Conservation (phyloP, 2,329 filamentous ascomycete species). For the Orbilia quercus region DNA sequence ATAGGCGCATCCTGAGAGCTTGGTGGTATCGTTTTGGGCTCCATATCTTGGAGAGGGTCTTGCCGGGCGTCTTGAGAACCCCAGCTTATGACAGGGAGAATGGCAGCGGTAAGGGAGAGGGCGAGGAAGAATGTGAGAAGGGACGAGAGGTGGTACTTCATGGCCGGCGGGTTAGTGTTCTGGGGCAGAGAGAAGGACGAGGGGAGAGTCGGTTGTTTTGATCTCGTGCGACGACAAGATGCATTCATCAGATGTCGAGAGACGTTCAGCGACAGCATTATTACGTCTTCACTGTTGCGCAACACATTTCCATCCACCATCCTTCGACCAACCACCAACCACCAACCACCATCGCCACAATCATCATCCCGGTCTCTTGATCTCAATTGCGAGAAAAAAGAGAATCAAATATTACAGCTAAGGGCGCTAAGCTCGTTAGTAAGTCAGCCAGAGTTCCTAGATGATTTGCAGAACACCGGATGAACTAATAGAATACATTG, state of each 20-base stretch:
- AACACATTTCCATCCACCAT: slow-evolving; percentile 7
- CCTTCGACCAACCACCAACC: no score
- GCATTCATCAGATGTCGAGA: no score
- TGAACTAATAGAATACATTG: no score
- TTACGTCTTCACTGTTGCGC: slow-evolving; percentile 27
- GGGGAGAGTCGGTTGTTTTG: neutral
- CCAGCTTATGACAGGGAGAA: slow-evolving; percentile 38
- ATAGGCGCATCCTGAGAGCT: slow-evolving; percentile 21
- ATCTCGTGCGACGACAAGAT: slow-evolving; percentile 36
- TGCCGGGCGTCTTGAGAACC: slow-evolving; percentile 31
- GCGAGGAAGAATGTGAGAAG: slow-evolving; percentile 28
- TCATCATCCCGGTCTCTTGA: no score
- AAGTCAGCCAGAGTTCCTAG: no score
- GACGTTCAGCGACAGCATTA: slow-evolving; percentile 1
- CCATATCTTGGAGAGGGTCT: slow-evolving; percentile 42
- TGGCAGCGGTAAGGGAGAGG: slow-evolving; percentile 28
- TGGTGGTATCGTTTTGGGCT: slow-evolving; percentile 22
- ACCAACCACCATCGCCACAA: no score
- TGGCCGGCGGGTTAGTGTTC: slow-evolving; percentile 3
- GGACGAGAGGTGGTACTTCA: slow-evolving; percentile 32
- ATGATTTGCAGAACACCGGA: no score
- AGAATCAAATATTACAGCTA: no score
- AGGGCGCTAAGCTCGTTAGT: no score
- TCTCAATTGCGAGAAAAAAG: no score
- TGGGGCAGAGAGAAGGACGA: neutral